Conservation (phyloP, 177 flowering plant genomes). For the Vitis hybrid region DNA sequence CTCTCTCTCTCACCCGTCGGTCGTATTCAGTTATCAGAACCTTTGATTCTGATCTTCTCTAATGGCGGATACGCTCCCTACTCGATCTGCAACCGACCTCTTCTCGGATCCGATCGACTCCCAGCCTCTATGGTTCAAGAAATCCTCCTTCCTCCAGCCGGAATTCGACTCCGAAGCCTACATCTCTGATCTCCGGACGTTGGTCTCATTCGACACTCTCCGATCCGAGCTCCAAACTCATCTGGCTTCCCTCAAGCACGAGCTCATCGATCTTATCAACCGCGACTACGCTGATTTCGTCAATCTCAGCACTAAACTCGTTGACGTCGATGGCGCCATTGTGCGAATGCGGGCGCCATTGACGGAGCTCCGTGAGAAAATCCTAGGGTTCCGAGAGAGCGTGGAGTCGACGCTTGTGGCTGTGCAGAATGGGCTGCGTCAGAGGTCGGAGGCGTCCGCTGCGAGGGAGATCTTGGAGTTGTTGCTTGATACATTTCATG, state of each 20-base stretch:
- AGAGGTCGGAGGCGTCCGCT: conserved; percentile 73
- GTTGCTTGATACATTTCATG: conserved; percentile 86
- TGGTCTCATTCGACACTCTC: conserved; percentile 90
- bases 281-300: conserved; percentile 92
- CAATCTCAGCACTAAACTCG: conserved; percentile 88
- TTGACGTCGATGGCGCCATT: conserved; percentile 78
- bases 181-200: conserved; percentile 88
- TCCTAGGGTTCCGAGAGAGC: conserved; percentile 46
- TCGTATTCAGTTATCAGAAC: no score
- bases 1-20: no score
- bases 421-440: conserved; percentile 56
- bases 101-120: conserved; percentile 80
- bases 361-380: conserved; percentile 74
- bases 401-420: conserved; percentile 58
- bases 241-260: conserved; percentile 71
- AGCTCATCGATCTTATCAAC: conserved; percentile 89
- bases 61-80: conserved; percentile 43
- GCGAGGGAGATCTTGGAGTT: conserved; percentile 81
- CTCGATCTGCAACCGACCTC: conserved; percentile 56
- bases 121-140: conserved; percentile 86
- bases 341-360: conserved; percentile 91
- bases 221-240: conserved; percentile 79
- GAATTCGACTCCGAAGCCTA: conserved; percentile 79
- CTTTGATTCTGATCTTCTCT: neutral
- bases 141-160: conserved; percentile 52